A percentile compares a stretch with the other conserved stretches of the same genome.
Evolutionary conservation across 2,329 filamentous ascomycete species (phyloP).

Genomic region (Hypoxylon sp.): DNA sequence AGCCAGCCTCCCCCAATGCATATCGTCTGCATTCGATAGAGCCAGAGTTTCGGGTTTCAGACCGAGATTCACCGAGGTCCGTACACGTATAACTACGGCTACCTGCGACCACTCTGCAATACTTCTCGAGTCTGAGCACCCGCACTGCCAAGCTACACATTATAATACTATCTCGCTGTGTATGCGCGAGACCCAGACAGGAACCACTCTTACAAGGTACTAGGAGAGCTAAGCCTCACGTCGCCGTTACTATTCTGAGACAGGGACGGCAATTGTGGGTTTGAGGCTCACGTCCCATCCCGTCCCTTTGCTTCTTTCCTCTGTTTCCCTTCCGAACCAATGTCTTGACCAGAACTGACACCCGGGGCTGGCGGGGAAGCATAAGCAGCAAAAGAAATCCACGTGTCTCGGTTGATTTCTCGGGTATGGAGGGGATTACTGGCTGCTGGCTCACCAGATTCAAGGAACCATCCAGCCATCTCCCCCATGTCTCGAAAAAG

Average conservation of each 20-base stretch:
- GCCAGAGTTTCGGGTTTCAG: conserved; percentile 26
- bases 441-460: background rate
- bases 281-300: conserved; percentile 8
- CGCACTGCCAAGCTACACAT: too few species aligned
- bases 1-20: conserved; percentile 16
- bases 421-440: background rate
- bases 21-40: conserved; percentile 20
- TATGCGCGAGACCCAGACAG: conserved; percentile 5
- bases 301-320: conserved; percentile 9
- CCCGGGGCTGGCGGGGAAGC: conserved; percentile 10
- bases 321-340: conserved; percentile 1
- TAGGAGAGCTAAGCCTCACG: conserved; percentile 4
- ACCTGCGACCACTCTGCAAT: background rate
- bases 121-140: too few species aligned
- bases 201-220: conserved; percentile 1
- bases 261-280: conserved; percentile 18
- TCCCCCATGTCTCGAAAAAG: background rate
- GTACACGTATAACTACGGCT: background rate
- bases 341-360: conserved; percentile 5
- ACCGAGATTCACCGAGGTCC: conserved; percentile 14
- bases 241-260: conserved; percentile 30
- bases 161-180: too few species aligned
- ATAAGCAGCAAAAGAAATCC: background rate
- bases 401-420: background rate
- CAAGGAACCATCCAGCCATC: background rate